These are phyloP conservation scores for Nemania serpens DNA, from an alignment of 2,329 filamentous ascomycete genomes.

Conservation along the genomic window DNA sequence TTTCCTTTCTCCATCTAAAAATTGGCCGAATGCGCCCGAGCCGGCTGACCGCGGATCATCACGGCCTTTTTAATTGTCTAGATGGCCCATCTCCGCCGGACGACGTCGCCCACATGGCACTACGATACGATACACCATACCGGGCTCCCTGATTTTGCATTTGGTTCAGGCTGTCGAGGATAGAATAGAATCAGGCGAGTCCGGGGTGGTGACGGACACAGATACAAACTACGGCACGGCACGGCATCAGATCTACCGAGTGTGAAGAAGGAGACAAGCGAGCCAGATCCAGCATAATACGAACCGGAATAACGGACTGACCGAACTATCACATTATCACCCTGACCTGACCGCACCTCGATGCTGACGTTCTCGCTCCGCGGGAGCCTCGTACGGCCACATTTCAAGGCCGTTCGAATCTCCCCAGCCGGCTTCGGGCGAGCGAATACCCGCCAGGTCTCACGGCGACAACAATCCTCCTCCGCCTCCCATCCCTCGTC, in stretches of 20 bases:
- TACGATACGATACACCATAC: background rate
- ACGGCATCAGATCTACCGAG: background rate
- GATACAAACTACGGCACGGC: background rate
- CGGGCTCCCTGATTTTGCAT: background rate
- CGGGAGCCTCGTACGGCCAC: conserved; percentile 28
- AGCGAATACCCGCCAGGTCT: conserved; percentile 16
- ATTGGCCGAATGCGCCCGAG: conserved; percentile 11
- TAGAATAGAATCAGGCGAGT: background rate
- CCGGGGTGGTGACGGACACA: background rate
- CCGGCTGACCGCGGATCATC: background rate
- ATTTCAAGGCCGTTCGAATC: conserved; percentile 13
- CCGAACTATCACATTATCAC: no score
- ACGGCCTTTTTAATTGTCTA: no score
- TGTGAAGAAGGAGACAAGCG: background rate
- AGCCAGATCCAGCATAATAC: background rate
- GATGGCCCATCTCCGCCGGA: background rate
- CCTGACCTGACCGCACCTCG: no score
- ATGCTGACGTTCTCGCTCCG: conserved; percentile 29
- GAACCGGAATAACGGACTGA: background rate
- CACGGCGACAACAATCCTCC: conserved; percentile 33
- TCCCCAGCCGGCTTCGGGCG: conserved; percentile 22
- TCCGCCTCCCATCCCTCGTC: background rate
- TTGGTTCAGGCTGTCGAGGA: background rate
- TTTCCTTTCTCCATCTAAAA: conserved; percentile 1
- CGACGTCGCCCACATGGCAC: background rate